A percentile compares a stretch with the other conserved stretches of the same genome.
Evolutionary conservation across 495 filamentous ascomycete species (phyloP).

Genomic region (Tuber melanosporum): DNA sequence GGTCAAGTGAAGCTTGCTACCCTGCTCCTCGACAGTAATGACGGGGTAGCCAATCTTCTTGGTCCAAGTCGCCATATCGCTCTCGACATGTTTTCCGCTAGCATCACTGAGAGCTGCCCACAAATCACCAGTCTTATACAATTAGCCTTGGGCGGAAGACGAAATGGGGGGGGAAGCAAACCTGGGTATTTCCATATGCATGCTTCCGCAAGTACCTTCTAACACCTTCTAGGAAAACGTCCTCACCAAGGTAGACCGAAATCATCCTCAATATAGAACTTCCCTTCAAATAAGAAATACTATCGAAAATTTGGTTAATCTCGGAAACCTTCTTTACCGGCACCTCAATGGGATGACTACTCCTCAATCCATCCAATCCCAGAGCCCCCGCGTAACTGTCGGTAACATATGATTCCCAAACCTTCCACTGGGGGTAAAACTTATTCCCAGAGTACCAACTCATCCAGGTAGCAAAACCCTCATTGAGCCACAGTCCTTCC

Average conservation of each 20-base stretch:
- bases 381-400: conserved; percentile 85
- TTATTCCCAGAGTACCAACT: conserved; percentile 66
- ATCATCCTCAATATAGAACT: conserved; percentile 96
- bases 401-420: conserved; percentile 92
- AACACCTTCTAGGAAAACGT: conserved; percentile 88
- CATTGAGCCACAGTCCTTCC: conserved; percentile 97
- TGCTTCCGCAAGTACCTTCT: conserved; percentile 90
- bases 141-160: conserved; percentile 11
- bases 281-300: conserved; percentile 95
- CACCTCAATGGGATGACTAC: conserved; percentile 95
- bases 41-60: conserved; percentile 72
- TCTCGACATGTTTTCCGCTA: conserved; percentile 79
- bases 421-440: conserved; percentile 98
- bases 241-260: conserved; percentile 88
- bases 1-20: conserved; percentile 58
- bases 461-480: conserved; percentile 93
- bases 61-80: conserved; percentile 73
- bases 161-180: conserved; percentile 11
- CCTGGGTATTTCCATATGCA: conserved; percentile 68
- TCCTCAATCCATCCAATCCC: conserved; percentile 79
- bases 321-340: conserved; percentile 91
- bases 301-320: conserved; percentile 98
- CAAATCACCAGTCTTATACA: conserved; percentile 69
- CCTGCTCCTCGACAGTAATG: conserved; percentile 55
- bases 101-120: conserved; percentile 86